Base-by-base conservation (phyloP, 768 basidiomycete genomes). In the Scleroderma bovista region DNA sequence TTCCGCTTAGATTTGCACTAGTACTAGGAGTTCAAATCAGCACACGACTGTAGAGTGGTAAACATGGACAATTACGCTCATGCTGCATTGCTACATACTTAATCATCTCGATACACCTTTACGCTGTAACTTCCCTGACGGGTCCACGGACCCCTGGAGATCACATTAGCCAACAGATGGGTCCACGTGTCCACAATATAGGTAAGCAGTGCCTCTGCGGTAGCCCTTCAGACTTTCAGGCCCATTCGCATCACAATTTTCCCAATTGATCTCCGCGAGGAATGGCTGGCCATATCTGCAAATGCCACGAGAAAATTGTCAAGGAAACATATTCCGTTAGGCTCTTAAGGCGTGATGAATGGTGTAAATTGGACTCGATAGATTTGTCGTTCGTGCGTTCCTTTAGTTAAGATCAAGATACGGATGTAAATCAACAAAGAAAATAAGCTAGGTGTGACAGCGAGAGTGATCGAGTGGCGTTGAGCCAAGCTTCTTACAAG, bases 201-300 rank as follows among this genome's bases (percentile, higher is more conserved):
- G 39, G 16, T 32, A 13, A 45, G n/a, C 32, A 34, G 32, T 17
- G 20, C 34, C 37, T 32, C 32, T 42, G 39, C 40, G 31, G 37
- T 22, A 48, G 41, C 23, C 22, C 16, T 29, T 29, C 26, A 38
- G 37, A 40, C 17, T 33, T 29, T 22, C 20, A 34, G 46, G 53
- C 24, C 41, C 11, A 46, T 50, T 55, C 10, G 51, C 52, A 36
- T 31, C 22, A 20, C 22, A 51, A 6, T 19, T 40, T 39, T 29
- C 7, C 37, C 33, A 52, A 58, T 66, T 53, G 62, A 66, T 64
- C 64, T 66, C 64, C 64, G 64, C 62, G 64, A 64, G 39, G 41
- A 15, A 42, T 45, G 36, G 44, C 44, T 45, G 44, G 44, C 23
- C 41, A 40, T 50, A 51, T 54, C 47, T 59, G 48, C 32, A 44